These are phyloP conservation scores for Tubosaeta sp. DNA, from an alignment of 768 basidiomycete genomes.

Conservation along the genomic window DNA sequence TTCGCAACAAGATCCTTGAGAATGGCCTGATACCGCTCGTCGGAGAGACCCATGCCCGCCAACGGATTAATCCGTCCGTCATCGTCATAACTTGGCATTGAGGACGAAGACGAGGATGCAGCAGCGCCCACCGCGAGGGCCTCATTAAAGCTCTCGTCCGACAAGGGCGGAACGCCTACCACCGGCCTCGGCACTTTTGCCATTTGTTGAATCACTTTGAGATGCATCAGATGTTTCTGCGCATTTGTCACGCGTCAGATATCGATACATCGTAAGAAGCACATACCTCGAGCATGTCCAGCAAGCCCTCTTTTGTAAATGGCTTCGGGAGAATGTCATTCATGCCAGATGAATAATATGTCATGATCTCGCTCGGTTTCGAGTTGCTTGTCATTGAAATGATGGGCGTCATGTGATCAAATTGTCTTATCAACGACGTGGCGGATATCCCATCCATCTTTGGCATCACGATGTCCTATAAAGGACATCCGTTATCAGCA, in stretches of 20 bases:
- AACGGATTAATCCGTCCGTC: conserved; percentile 75
- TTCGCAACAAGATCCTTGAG: conserved; percentile 67
- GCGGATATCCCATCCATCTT: conserved; percentile 86
- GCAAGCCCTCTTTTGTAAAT: conserved; percentile 88
- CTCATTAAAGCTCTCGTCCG: conserved; percentile 51
- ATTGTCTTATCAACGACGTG: conserved; percentile 90
- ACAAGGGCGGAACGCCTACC: conserved; percentile 59
- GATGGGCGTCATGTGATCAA: conserved; percentile 93
- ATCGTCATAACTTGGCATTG: conserved; percentile 29
- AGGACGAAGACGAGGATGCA: conserved; percentile 8
- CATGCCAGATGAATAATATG: conserved; percentile 74
- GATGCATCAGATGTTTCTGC: conserved; percentile 83
- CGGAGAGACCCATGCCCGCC: conserved; percentile 81
- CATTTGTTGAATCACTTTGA: conserved; percentile 82
- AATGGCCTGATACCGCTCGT: conserved; percentile 83
- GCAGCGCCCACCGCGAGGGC: conserved; percentile 44
- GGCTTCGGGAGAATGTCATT: conserved; percentile 97
- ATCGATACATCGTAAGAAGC: background rate
- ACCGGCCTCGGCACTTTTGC: conserved; percentile 54
- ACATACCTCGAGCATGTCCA: conserved; percentile 86
- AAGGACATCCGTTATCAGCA: background rate
- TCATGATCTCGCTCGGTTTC: conserved; percentile 89
- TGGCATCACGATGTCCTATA: conserved; percentile 92
- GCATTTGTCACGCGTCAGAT: background rate
- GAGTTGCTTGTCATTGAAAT: conserved; percentile 98